A percentile compares a stretch with the other conserved stretches of the same genome.
Evolutionary conservation across 176 grass and related monocot species (phyloP).

Genomic region (Triticum urartu): DNA sequence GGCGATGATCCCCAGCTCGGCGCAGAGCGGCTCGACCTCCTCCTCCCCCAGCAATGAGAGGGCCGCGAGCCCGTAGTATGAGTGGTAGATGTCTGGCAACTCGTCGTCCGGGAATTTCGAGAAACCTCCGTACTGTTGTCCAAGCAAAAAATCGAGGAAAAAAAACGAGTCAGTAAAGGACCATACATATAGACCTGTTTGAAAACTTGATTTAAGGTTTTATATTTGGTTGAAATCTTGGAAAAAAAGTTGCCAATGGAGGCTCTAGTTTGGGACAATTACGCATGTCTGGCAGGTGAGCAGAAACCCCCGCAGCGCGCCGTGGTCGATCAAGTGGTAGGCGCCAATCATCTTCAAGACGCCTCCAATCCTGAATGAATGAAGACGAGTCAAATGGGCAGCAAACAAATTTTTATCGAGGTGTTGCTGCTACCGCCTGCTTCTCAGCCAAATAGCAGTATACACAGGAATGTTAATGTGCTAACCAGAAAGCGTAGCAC

Average conservation of each 20-base stretch:
- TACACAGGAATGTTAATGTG: not conserved
- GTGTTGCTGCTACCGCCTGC: not conserved
- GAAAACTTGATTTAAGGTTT: no score
- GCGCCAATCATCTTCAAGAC: constrained; percentile 75
- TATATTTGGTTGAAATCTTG: no score
- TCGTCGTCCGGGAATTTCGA: constrained; percentile 46
- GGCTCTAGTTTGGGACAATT: not conserved
- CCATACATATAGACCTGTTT: not conserved
- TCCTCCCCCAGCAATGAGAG: constrained; percentile 70
- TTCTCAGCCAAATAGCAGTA: not conserved
- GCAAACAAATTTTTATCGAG: not conserved
- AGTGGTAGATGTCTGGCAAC: constrained; percentile 74
- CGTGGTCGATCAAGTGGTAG: constrained; percentile 50
- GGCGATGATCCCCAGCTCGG: constrained; percentile 56
- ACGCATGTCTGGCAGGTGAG: constrained; percentile 80
- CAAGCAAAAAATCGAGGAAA: not conserved
- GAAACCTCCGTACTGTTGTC: constrained; percentile 70
- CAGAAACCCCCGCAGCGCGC: constrained; percentile 61
- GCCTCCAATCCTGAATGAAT: constrained; percentile 76
- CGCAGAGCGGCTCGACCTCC: constrained; percentile 40
- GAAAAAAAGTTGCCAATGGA: not conserved
- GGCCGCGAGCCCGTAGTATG: constrained; percentile 80
- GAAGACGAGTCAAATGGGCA: not conserved
- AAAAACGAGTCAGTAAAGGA: constrained; percentile 6
- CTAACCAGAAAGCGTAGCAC: constrained; percentile 95